Percentiles rank a stretch among this genome's conserved stretches.
Conservation (phyloP, 2,329 filamentous ascomycete genomes). For the Aureobasidium sp. region DNA sequence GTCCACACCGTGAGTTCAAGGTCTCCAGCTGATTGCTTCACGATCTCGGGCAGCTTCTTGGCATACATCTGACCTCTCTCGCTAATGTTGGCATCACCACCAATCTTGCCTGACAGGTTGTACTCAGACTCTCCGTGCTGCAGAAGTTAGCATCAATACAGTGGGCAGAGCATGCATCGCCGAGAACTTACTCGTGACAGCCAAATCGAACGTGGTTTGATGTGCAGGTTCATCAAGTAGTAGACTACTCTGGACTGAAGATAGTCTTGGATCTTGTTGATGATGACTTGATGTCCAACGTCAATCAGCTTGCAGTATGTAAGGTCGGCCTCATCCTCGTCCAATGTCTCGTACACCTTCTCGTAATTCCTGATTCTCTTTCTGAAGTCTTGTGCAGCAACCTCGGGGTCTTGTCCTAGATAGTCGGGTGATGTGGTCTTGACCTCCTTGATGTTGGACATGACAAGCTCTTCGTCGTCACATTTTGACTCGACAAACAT, state of each 20-base stretch:
- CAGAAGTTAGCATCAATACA: neutral
- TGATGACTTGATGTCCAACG: slow-evolving; percentile 90
- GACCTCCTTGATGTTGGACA: slow-evolving; percentile 96
- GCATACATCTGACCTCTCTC: slow-evolving; percentile 82
- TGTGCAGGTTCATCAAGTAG: slow-evolving; percentile 97
- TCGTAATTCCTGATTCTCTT: slow-evolving; percentile 96
- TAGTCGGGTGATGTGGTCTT: slow-evolving; percentile 97
- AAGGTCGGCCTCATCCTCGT: slow-evolving; percentile 75
- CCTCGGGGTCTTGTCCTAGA: slow-evolving; percentile 83
- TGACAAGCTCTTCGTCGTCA: slow-evolving; percentile 90
- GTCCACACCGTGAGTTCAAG: slow-evolving; percentile 65
- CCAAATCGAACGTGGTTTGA: slow-evolving; percentile 94
- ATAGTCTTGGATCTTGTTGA: slow-evolving; percentile 96
- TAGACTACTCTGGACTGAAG: slow-evolving; percentile 94
- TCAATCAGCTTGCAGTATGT: slow-evolving; percentile 98
- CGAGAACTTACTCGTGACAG: slow-evolving; percentile 60
- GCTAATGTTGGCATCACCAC: slow-evolving; percentile 82
- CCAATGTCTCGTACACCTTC: slow-evolving; percentile 89
- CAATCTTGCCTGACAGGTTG: slow-evolving; percentile 85
- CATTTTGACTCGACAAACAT: slow-evolving; percentile 96
- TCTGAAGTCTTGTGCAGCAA: slow-evolving; percentile 82
- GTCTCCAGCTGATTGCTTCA: slow-evolving; percentile 78
- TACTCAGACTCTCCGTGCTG: slow-evolving; percentile 83
- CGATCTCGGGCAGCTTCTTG: slow-evolving; percentile 70
- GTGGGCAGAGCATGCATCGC: neutral